Evolutionary conservation across 176 grass and related monocot genomes (phyloP).

Genomic region (Typha latifolia): DNA sequence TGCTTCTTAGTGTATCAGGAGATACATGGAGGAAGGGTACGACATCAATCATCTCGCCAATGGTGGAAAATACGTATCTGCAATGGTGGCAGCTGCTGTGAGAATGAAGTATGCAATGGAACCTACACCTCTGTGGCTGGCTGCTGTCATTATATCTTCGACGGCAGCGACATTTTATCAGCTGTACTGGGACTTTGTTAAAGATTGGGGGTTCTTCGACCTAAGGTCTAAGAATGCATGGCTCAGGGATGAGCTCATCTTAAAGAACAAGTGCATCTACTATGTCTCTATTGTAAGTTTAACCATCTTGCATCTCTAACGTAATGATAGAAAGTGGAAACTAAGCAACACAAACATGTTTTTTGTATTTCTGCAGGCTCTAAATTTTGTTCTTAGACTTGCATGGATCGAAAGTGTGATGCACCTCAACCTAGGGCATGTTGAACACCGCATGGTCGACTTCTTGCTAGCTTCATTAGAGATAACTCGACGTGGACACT

Average conservation of each 20-base stretch:
- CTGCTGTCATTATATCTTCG: slow-evolving; percentile 48
- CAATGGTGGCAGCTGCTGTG: slow-evolving; percentile 75
- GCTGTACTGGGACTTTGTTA: slow-evolving; percentile 96
- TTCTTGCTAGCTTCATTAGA: slow-evolving; percentile 76
- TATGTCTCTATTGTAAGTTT: slow-evolving; percentile 67
- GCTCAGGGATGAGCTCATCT: slow-evolving; percentile 68
- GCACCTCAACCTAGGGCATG: slow-evolving; percentile 26
- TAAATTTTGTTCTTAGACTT: slow-evolving; percentile 77
- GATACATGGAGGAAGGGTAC: slow-evolving; percentile 75
- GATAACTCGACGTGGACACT: slow-evolving; percentile 75
- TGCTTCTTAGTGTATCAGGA: slow-evolving; percentile 63
- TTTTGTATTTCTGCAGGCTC: slow-evolving; percentile 22
- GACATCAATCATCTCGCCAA: slow-evolving; percentile 79
- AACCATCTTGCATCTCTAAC: neutral
- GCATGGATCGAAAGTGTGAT: slow-evolving; percentile 87
- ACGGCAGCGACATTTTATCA: slow-evolving; percentile 71
- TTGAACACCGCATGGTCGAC: slow-evolving; percentile 49
- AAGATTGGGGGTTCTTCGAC: slow-evolving; percentile 75
- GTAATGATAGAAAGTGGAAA: neutral
- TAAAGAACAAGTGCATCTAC: slow-evolving; percentile 74
- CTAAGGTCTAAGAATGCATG: slow-evolving; percentile 43
- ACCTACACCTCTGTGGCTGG: slow-evolving; percentile 46
- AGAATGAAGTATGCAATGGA: slow-evolving; percentile 62
- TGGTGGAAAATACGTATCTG: slow-evolving; percentile 76
- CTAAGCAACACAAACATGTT: neutral